Conservation (phyloP, 2,329 filamentous ascomycete genomes). For the Pseudogymnoascus sp. region DNA sequence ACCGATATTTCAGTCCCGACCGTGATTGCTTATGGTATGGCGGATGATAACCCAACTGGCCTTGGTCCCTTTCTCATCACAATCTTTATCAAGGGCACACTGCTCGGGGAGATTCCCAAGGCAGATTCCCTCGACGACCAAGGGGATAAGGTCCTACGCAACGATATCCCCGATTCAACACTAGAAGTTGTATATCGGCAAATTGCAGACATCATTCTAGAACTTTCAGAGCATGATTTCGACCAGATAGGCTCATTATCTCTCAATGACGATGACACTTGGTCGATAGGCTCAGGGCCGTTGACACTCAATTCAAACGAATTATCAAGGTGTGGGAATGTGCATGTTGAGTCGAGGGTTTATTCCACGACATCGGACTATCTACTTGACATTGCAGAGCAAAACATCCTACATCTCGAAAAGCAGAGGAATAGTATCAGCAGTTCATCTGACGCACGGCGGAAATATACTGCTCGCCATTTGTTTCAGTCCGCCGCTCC, state of each 20-base stretch:
- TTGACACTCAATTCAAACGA: constrained; percentile 12
- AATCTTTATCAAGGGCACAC: constrained; percentile 10
- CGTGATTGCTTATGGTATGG: constrained; percentile 11
- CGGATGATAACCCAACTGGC: constrained; percentile 11
- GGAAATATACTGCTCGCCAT: background rate
- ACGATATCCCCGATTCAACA: constrained; percentile 9
- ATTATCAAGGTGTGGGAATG: background rate
- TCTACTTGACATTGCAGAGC: background rate
- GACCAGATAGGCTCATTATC: constrained; percentile 10
- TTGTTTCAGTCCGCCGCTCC: background rate
- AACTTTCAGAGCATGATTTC: constrained; percentile 13
- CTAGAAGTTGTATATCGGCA: constrained; percentile 11
- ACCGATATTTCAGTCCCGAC: constrained; percentile 9
- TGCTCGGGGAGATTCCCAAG: constrained; percentile 16
- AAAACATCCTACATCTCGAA: background rate
- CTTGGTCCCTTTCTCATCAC: constrained; percentile 11
- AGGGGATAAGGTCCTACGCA: constrained; percentile 27
- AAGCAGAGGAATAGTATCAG: background rate
- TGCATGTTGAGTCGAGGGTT: background rate
- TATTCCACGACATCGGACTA: background rate
- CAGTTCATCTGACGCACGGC: background rate
- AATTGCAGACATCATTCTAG: constrained; percentile 11
- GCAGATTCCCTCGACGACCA: constrained; percentile 2
- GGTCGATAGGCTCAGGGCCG: constrained; percentile 8
- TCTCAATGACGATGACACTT: constrained; percentile 1